Base-by-base conservation (phyloP, 2,329 filamentous ascomycete species). In the Paecilomyces sp. region DNA sequence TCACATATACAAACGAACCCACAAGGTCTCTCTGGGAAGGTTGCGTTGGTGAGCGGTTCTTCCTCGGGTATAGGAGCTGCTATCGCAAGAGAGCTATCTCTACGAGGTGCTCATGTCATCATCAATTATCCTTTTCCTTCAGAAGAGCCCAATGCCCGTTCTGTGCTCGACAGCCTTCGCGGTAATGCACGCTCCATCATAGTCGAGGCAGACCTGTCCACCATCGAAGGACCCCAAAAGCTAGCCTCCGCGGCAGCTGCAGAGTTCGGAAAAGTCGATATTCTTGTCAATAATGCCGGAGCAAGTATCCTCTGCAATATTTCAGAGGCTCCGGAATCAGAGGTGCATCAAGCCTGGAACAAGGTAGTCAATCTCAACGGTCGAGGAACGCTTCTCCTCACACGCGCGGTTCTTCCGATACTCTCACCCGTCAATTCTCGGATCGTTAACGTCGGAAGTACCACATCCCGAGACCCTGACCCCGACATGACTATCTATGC, bases 41-140 rank as follows among this genome's bases (percentile, higher is more conserved):
- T 67, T 8, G 67, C 67, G 54, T 64, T 69, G n/a, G 59, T 68
- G n/a, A 68, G 60, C 55, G 66, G 66, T 30, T 69, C 66, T 22
- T 22, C 22, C 22, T 22, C 66, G 0, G 67, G 67, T 1, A 68
- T 68, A 36, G 67, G 66, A 12, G 64, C 63, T 1, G 67, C 65
- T 6, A 67, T 69, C 41, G 64, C 63, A 7, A 59, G 62, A 28
- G 51, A 52, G 18, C 33, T 58, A 15, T 52, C 57, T 34, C 36
- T 25, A 24, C 51, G 33, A 24, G 57, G 57, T 4, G 57, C 51
- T 15, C 51, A 41, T 9, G 51, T 58, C 22, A 36, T 58, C 12
- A 41, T 41, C 34, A 13, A 41, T 15, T 41, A 41, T 15, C 34
- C 34, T 41, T 41, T 41, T 15, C 12, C 12, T 1, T 41, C 34